Evolutionary conservation across 2,329 filamentous ascomycete genomes (phyloP), one percentile per base, ranked within the genome.

Genomic region (Penicillium crustosum): DNA sequence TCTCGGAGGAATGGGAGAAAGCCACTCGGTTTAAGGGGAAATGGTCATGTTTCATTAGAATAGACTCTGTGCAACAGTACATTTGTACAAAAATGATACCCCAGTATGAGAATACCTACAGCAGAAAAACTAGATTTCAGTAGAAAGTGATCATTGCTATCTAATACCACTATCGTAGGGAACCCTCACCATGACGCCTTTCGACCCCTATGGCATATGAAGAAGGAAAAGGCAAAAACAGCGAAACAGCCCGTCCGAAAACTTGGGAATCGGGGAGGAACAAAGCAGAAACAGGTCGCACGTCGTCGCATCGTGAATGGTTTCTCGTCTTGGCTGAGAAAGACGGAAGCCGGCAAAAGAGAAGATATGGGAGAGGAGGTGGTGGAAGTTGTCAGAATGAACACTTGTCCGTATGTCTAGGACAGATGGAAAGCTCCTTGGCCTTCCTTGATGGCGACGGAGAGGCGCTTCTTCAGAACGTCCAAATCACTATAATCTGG

Each of bases 371-470:
- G 17, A 27, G 27, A 43, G 43, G 6, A 44, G 35, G 42, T 36
- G 36, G 47, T 12, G n/a, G 23, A 36, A 7, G 31, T 36, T n/a
- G 21, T 47, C 27, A 6, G 27, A 15, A 6, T 12, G 8, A 31
- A 44, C n/a, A 21, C 39, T 23, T 12, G 23, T 47, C 15, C 21
- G 17, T 15, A n/a, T 36, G 49, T 52, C 60, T 66, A 96, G 60
- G 93, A 96, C 65, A 99, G 82, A 77, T 97, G 94, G 84, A 99
- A 99, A 60, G 95, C 94, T 31, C 94, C 94, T 74, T 99, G 94
- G 25, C 94, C 94, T 79, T 99, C 95, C 75, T 87, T 90, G 73
- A 96, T 96, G 27, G 94, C 95, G 63, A 88, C 89, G 63, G 85
- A 86, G 53, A 99, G 82, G 74, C 91, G 90, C 72, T 89, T 84